Base-by-base conservation (phyloP, 305 asterid genomes). In the Fraxinus albicans region DNA sequence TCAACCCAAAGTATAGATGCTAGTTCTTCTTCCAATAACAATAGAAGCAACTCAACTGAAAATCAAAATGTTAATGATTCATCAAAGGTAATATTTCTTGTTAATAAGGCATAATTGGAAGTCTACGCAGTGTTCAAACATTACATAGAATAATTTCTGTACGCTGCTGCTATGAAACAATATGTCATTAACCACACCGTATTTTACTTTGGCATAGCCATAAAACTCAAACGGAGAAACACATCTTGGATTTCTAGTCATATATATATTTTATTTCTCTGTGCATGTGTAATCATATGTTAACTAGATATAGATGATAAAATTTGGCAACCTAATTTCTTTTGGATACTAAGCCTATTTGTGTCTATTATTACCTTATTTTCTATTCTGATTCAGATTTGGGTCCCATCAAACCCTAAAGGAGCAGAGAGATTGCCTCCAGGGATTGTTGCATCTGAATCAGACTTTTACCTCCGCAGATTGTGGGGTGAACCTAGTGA, bases 381-480 rank as follows among this genome's bases (percentile, higher is more conserved):
- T 74, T 80, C 40, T 40, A 80, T 72, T 79, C n/a, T 15, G 53
- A 31, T 80, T 63, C 85, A 90, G 96, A 87, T 90, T 81, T 90
- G 91, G 92, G 89, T 84, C 50, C 87, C 89, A 33, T 81, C 92
- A 6, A 92, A 89, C 73, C 94, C 94, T 3, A 89, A 53, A 86
- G 94, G 96, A 5, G 93, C 93, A 0, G 94, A 92, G 76, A 86
- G 88, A 79, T 88, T 92, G 80, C 93, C 96, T 8, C 84, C 93
- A 5, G 86, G 82, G 25, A 91, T 92, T 29, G 80, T 92, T 63
- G 82, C 77, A 17, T 82, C 93, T 34, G 90, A 92, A 76, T 88
- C 94, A 3, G 92, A 88, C 83, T 88, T 87, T 36, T 88, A 85
- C 81, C 86, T 69, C 44, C 91, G 92, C 67, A 89, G 92, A 85